phyloP scores from a whole-genome alignment of 2,329 filamentous ascomycete species.

The Trichophyton simii region DNA sequence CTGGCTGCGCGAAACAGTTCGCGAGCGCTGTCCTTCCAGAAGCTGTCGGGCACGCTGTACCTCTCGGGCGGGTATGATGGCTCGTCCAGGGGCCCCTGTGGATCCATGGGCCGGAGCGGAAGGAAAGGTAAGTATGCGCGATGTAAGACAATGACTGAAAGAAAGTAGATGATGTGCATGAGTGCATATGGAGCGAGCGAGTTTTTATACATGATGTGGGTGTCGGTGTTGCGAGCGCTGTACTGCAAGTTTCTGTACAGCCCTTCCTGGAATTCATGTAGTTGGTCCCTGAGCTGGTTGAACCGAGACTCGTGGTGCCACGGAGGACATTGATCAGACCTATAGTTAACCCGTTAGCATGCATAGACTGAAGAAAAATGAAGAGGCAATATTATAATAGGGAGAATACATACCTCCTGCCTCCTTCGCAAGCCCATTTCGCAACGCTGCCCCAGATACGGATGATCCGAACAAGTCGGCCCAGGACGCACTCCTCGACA shows the following conservation, averaged over 20 bases:
- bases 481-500: constrained; percentile 41
- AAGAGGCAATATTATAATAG: background rate
- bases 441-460: constrained; percentile 45
- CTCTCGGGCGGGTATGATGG: constrained; percentile 35
- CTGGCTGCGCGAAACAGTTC: constrained; percentile 42
- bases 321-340: constrained; percentile 38
- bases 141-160: constrained; percentile 44
- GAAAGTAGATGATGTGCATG: constrained; percentile 42
- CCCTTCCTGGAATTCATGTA: constrained; percentile 39
- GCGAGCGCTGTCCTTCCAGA: constrained; percentile 41
- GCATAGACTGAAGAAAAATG: background rate
- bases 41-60: constrained; percentile 33
- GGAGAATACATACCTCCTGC: constrained; percentile 34
- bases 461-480: constrained; percentile 42
- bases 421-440: constrained; percentile 43
- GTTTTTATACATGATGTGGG: constrained; percentile 41
- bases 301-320: constrained; percentile 43
- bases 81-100: constrained; percentile 42
- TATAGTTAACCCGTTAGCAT: constrained; percentile 12
- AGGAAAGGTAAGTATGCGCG: constrained; percentile 45
- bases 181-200: constrained; percentile 42
- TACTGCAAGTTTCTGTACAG: constrained; percentile 42
- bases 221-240: constrained; percentile 40
- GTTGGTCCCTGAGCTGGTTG: constrained; percentile 32
- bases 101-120: constrained; percentile 38